phyloP scores from a whole-genome alignment of 2,329 filamentous ascomycete genomes.

The Ceratocystis papillata region DNA sequence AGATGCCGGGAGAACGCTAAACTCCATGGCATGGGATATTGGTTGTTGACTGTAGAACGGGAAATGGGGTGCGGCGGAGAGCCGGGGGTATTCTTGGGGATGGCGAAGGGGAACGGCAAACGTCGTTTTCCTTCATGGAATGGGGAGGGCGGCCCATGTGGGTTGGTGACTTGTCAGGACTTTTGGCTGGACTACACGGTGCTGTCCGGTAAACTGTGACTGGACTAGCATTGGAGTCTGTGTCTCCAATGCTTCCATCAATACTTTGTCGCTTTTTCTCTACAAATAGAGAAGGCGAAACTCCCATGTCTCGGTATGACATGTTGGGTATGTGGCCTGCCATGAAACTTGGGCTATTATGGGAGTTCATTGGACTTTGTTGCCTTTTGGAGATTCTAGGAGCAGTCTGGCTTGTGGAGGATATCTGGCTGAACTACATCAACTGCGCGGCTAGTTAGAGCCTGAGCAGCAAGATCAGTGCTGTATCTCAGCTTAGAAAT shows the following conservation, averaged over 20 bases:
- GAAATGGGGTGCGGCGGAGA: constrained; percentile 11
- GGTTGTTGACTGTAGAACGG: constrained; percentile 18
- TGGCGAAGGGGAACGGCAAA: constrained; percentile 15
- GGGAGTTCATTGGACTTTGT: background rate
- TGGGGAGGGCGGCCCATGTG: background rate
- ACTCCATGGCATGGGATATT: constrained; percentile 16
- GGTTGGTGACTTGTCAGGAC: constrained; percentile 5
- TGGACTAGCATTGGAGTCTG: constrained; percentile 17
- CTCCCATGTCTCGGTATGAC: constrained; percentile 8
- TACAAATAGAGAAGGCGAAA: constrained; percentile 17
- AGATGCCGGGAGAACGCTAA: constrained; percentile 13
- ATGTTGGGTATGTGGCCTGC: background rate
- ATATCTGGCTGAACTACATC: background rate
- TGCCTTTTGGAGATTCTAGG: background rate
- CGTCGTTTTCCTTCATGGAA: background rate
- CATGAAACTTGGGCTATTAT: background rate
- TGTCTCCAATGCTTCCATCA: constrained; percentile 10
- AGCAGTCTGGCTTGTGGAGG: constrained; percentile 1
- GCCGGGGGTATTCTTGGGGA: constrained; percentile 16
- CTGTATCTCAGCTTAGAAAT: constrained; percentile 4
- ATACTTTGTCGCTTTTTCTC: constrained; percentile 20
- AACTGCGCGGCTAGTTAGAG: background rate
- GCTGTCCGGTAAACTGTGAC: constrained; percentile 18
- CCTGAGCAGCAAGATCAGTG: constrained; percentile 1
- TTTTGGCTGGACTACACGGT: constrained; percentile 20